Evolutionary conservation across 345 rosid genomes (phyloP).

Genomic region (Salix viminalis): DNA sequence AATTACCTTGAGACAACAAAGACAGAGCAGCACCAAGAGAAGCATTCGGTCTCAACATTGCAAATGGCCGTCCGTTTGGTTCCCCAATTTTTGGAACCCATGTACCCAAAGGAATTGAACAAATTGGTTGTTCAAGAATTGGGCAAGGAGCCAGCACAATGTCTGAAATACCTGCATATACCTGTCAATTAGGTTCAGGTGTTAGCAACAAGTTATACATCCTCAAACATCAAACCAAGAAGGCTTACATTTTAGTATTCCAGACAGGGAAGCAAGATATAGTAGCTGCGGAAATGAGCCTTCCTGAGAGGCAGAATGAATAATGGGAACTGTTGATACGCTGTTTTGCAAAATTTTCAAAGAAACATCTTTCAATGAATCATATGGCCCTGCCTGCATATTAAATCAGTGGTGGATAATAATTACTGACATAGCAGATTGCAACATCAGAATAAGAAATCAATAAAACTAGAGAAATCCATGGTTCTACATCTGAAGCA

Average conservation of each 20-base stretch:
- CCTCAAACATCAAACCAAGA: conserved; percentile 14
- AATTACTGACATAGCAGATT: background rate
- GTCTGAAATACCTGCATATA: conserved; percentile 86
- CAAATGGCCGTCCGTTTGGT: conserved; percentile 53
- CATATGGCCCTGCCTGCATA: conserved; percentile 85
- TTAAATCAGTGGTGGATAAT: conserved; percentile 8
- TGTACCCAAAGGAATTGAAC: conserved; percentile 76
- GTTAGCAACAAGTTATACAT: conserved; percentile 21
- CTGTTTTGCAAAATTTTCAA: conserved; percentile 71
- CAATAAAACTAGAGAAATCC: background rate
- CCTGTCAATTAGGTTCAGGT: conserved; percentile 45
- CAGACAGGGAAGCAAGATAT: conserved; percentile 90
- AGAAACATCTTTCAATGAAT: conserved; percentile 78
- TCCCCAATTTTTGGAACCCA: conserved; percentile 94
- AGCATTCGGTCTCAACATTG: conserved; percentile 67
- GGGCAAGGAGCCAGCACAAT: conserved; percentile 82
- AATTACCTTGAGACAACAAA: conserved; percentile 67
- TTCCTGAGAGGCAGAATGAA: conserved; percentile 49
- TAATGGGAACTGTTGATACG: conserved; percentile 76
- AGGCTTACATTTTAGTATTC: conserved; percentile 78
- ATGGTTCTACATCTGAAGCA: background rate
- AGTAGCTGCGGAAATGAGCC: conserved; percentile 75
- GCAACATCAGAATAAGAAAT: background rate
- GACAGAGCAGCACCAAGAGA: conserved; percentile 69
- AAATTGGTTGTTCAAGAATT: conserved; percentile 80